These are phyloP conservation scores for Serendipita sp. DNA, from an alignment of 768 basidiomycete genomes.

Conservation along the genomic window DNA sequence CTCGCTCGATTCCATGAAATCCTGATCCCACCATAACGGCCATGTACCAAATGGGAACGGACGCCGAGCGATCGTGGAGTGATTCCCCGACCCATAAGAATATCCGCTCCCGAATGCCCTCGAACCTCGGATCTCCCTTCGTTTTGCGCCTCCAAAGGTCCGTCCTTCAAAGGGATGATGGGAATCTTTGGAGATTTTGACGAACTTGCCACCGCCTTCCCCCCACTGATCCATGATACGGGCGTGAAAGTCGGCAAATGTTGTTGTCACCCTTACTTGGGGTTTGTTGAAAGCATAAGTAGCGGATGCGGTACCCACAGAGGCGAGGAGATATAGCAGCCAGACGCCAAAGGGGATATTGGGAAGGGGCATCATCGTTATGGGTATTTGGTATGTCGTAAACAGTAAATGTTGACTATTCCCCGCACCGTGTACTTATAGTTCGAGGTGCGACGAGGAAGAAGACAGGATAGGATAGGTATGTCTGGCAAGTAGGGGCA, in stretches of 20 bases:
- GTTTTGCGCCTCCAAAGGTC: background rate
- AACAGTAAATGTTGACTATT: too few relatives aligned
- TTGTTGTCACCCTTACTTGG: background rate
- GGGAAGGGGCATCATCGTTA: too few relatives aligned
- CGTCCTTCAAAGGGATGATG: background rate
- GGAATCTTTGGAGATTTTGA: background rate
- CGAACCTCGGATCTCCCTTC: background rate
- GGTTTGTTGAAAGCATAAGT: background rate
- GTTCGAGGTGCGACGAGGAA: too few relatives aligned
- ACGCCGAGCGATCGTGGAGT: background rate
- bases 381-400: too few relatives aligned
- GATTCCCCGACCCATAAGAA: background rate
- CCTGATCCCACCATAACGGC: background rate
- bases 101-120: background rate
- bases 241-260: background rate
- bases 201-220: background rate
- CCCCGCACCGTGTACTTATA: too few relatives aligned
- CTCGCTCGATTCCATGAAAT: background rate
- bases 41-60: constrained; percentile 1
- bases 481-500: too few relatives aligned
- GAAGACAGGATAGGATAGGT: too few relatives aligned
- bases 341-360: too few relatives aligned
- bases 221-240: background rate
- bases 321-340: too few relatives aligned
- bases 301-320: too few relatives aligned